A percentile compares a stretch with the other conserved stretches of the same genome.
Conservation (phyloP, 2,329 filamentous ascomycete genomes). For the Exophiala spinifera region DNA sequence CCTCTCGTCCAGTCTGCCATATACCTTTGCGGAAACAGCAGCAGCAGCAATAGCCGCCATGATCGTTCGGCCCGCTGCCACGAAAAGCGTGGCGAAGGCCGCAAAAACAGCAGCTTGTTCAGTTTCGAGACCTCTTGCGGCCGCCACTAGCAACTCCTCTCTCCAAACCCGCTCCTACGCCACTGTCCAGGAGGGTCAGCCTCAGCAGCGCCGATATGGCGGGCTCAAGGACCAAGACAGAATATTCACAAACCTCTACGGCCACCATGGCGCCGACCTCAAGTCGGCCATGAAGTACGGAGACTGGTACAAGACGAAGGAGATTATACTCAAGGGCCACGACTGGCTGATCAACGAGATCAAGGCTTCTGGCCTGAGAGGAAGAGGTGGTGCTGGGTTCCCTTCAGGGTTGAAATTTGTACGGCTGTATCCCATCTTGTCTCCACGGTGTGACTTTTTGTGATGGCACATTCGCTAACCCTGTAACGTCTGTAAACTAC, state of each 20-base stretch:
- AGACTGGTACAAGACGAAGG: slow-evolving; percentile 99
- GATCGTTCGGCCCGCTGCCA: slow-evolving; percentile 32
- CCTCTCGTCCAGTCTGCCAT: not conserved
- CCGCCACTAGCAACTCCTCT: slow-evolving; percentile 28
- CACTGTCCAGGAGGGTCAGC: slow-evolving; percentile 72
- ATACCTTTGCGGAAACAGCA: not conserved
- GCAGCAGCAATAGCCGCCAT: slow-evolving; percentile 13
- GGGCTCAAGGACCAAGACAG: slow-evolving; percentile 93
- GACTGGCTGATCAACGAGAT: slow-evolving; percentile 98
- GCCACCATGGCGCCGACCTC: slow-evolving; percentile 84
- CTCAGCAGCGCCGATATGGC: slow-evolving; percentile 69
- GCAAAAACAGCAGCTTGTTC: slow-evolving; percentile 35
- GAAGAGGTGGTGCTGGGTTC: slow-evolving; percentile 95
- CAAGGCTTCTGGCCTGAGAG: slow-evolving; percentile 92
- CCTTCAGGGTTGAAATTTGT: slow-evolving; percentile 99
- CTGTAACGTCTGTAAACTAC: slow-evolving; percentile 1
- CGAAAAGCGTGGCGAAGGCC: slow-evolving; percentile 31
- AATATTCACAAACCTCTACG: slow-evolving; percentile 98
- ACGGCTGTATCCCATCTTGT: slow-evolving; percentile 44
- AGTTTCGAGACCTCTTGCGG: slow-evolving; percentile 48
- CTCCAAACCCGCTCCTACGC: slow-evolving; percentile 69
- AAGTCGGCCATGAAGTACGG: slow-evolving; percentile 97
- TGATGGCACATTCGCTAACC: too few relatives aligned
- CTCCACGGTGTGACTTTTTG: too few relatives aligned
- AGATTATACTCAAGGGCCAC: slow-evolving; percentile 93